Evolutionary conservation across 495 filamentous ascomycete genomes (phyloP), one percentile per base, ranked within the genome.

Genomic region (Aspergillus biplanus): DNA sequence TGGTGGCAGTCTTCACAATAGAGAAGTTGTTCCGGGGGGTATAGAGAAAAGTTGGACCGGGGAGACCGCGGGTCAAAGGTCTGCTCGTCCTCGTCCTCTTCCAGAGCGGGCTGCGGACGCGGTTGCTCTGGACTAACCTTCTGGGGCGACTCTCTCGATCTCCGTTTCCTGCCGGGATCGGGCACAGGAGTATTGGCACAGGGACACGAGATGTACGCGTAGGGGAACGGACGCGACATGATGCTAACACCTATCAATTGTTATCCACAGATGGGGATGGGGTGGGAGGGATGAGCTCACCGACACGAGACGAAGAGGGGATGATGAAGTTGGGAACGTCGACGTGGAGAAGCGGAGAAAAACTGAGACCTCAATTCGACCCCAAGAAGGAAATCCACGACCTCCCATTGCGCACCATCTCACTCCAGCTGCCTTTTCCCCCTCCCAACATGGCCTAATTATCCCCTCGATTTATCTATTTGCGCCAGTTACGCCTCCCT

Each of bases 1-100:
- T 96, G 88, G 65, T 95, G 92, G 73, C 95, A 99, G 72, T 97
- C 96, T 70, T 96, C 92, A 77, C 95, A 99, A 76, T 93, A 98
- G 11, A 97, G 83, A 7, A 99, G 86, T 69, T 95, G 90, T 68
- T 98, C 93, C n/a, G 97, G 85, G 0, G 94, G 93, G 73, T 92
- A 97, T 37, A 99, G 82, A 46, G 91, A 91, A 79, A 90, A 97
- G 71, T 91, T 94, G 37, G 94, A 88, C 6, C 96, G 86, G 3
- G 90, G 86, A 34, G 88, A 87, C 46, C 89, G 85, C 0, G 96
- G 93, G 68, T 99, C 89, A 71, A 99, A 97, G 12, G 91, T 89
- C 63, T 82, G 80, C 35, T 92, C 91, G 59, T 94, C 90, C 35
- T 91, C 87, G 8, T 89, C 85, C 9, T 85, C 84, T n/a, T 82